Percentiles rank a stretch among this genome's conserved stretches.
Conservation (phyloP, 2,329 filamentous ascomycete genomes). For the Lecanicillium sp. region DNA sequence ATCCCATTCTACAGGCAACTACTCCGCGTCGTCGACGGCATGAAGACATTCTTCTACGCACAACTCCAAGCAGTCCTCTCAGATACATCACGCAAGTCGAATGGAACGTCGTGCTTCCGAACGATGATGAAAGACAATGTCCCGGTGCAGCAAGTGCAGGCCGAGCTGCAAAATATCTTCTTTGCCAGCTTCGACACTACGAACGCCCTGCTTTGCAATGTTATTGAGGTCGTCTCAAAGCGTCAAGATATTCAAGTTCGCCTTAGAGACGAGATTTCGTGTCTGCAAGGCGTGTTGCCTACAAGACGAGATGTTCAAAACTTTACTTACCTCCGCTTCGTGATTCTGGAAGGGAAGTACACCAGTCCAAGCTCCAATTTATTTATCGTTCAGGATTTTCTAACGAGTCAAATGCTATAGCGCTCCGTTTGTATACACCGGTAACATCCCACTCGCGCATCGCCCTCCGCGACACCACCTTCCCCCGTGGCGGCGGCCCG, state of each 20-base stretch:
- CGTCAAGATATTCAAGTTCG: slow-evolving; percentile 1
- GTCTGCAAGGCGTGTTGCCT: not conserved
- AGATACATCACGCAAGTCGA: not conserved
- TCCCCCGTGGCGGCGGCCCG: slow-evolving; percentile 44
- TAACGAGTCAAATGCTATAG: not conserved
- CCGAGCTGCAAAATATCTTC: slow-evolving; percentile 8
- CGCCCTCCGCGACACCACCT: slow-evolving; percentile 32
- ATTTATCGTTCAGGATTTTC: not conserved
- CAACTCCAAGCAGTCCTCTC: not conserved
- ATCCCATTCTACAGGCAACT: slow-evolving; percentile 2
- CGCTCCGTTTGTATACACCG: slow-evolving; percentile 5
- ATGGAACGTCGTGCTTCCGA: slow-evolving; percentile 4
- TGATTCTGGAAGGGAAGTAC: slow-evolving; percentile 4
- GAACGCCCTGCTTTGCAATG: slow-evolving; percentile 4
- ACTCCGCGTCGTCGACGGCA: slow-evolving; percentile 1
- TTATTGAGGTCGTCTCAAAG: slow-evolving; percentile 1
- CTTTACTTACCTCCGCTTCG: slow-evolving; percentile 4
- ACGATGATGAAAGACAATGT: slow-evolving; percentile 4
- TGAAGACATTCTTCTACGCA: slow-evolving; percentile 8
- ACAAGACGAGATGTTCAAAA: slow-evolving; percentile 3
- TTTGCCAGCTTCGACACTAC: slow-evolving; percentile 9
- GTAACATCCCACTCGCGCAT: slow-evolving; percentile 29
- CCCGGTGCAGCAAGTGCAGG: slow-evolving; percentile 5
- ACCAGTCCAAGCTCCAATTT: not conserved
- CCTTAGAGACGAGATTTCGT: not conserved